phyloP scores from a whole-genome alignment of 106 monocot species.

The Xerophyta viscosa region DNA sequence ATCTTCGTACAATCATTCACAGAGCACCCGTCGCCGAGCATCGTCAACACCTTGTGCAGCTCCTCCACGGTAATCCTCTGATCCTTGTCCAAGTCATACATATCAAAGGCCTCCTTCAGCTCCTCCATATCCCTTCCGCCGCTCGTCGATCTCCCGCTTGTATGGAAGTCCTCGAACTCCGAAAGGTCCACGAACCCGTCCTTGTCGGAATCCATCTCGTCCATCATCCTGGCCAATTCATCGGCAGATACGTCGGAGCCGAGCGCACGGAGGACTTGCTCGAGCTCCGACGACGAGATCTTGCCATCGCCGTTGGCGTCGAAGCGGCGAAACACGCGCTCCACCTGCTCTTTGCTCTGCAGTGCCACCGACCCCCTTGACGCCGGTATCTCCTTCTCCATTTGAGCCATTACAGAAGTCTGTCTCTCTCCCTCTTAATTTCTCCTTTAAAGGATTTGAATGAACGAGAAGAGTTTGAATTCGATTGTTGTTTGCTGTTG shows the following conservation, averaged over 20 bases:
- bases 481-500: too few species aligned
- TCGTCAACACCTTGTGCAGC: constrained; percentile 46
- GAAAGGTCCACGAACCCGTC: constrained; percentile 38
- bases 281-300: constrained; percentile 31
- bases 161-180: constrained; percentile 35
- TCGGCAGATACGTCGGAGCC: constrained; percentile 9
- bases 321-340: constrained; percentile 21
- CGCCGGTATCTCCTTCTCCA: too few species aligned
- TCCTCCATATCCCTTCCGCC: constrained; percentile 18
- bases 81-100: constrained; percentile 74
- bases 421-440: too few species aligned
- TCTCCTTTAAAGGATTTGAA: too few species aligned
- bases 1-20: constrained; percentile 47
- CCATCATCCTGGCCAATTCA: constrained; percentile 28
- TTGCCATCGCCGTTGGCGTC: constrained; percentile 41
- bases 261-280: constrained; percentile 17
- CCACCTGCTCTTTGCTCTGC: constrained; percentile 11
- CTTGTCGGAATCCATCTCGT: constrained; percentile 28
- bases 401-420: too few species aligned
- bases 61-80: constrained; percentile 56
- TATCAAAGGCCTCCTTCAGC: constrained; percentile 58
- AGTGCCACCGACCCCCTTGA: background rate
- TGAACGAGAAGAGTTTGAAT: too few species aligned
- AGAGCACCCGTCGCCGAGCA: constrained; percentile 53
- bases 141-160: background rate